phyloP scores from a whole-genome alignment of 2,329 filamentous ascomycete genomes.

The Camptophora hylomeconis region DNA sequence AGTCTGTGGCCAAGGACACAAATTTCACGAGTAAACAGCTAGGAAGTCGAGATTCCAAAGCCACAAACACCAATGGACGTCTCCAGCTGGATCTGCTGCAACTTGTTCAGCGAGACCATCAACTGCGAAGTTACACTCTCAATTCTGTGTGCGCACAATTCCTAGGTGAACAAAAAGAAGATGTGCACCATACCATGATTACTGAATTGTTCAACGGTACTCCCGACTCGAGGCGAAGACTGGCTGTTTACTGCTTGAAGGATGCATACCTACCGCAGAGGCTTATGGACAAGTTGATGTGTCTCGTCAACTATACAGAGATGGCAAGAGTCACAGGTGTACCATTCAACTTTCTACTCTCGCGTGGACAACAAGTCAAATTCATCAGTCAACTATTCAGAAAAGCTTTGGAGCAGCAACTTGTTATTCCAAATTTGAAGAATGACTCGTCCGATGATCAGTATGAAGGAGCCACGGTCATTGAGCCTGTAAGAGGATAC shows the following conservation, averaged over 20 bases:
- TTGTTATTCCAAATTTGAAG: constrained; percentile 81
- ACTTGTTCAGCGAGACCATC: constrained; percentile 84
- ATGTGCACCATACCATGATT: constrained; percentile 98
- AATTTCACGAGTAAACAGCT: constrained; percentile 98
- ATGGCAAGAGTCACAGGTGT: constrained; percentile 99
- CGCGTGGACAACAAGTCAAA: constrained; percentile 90
- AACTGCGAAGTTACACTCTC: constrained; percentile 88
- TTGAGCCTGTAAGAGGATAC: constrained; percentile 85
- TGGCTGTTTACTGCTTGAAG: constrained; percentile 93
- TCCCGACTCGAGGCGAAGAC: constrained; percentile 73
- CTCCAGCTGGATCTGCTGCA: constrained; percentile 91
- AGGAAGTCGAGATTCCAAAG: constrained; percentile 87
- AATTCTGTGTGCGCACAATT: constrained; percentile 96
- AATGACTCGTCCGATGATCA: constrained; percentile 66
- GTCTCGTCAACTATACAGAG: constrained; percentile 97
- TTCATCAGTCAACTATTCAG: constrained; percentile 96
- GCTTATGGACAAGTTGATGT: constrained; percentile 94
- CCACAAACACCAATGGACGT: constrained; percentile 87
- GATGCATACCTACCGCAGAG: constrained; percentile 92
- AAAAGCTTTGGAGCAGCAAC: constrained; percentile 81
- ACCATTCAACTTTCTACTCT: constrained; percentile 85
- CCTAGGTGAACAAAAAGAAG: constrained; percentile 92
- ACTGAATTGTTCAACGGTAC: constrained; percentile 96
- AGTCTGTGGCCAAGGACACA: constrained; percentile 60
- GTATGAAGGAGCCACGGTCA: constrained; percentile 95